phyloP scores from a whole-genome alignment of 2,329 filamentous ascomycete genomes.

The Camillea tinctor region DNA sequence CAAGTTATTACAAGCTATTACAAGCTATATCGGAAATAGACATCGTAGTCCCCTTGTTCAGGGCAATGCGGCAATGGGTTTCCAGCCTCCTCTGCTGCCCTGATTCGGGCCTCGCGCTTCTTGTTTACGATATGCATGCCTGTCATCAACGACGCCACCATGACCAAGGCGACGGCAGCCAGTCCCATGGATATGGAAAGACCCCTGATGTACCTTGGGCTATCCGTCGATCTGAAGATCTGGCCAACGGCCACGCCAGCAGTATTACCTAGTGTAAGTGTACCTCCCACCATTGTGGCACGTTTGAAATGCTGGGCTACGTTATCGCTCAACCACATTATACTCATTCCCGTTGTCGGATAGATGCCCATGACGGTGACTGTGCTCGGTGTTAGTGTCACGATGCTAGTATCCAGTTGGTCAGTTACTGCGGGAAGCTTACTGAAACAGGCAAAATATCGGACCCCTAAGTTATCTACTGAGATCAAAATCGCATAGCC shows the following conservation, averaged over 20 bases:
- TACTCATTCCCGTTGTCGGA: constrained; percentile 34
- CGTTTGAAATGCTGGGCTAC: constrained; percentile 47
- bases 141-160: constrained; percentile 26
- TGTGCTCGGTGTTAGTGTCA: constrained; percentile 1
- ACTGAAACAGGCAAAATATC: constrained; percentile 27
- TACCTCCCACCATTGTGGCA: constrained; percentile 44
- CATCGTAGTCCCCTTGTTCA: constrained; percentile 29
- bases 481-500: constrained; percentile 31
- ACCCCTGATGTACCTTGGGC: constrained; percentile 33
- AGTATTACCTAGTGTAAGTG: constrained; percentile 47
- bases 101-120: constrained; percentile 23
- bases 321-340: constrained; percentile 49
- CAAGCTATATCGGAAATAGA: constrained; percentile 26
- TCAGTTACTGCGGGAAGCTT: background rate
- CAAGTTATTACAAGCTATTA: background rate
- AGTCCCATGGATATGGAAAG: constrained; percentile 30
- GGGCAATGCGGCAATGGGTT: constrained; percentile 20
- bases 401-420: background rate
- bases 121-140: constrained; percentile 29
- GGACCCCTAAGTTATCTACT: constrained; percentile 28
- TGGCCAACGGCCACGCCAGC: constrained; percentile 48
- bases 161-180: constrained; percentile 24
- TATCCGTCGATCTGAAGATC: constrained; percentile 36
- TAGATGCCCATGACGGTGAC: constrained; percentile 28
- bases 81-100: constrained; percentile 22